phyloP scores from a whole-genome alignment of 768 basidiomycete genomes.

The Boletales sp. region DNA sequence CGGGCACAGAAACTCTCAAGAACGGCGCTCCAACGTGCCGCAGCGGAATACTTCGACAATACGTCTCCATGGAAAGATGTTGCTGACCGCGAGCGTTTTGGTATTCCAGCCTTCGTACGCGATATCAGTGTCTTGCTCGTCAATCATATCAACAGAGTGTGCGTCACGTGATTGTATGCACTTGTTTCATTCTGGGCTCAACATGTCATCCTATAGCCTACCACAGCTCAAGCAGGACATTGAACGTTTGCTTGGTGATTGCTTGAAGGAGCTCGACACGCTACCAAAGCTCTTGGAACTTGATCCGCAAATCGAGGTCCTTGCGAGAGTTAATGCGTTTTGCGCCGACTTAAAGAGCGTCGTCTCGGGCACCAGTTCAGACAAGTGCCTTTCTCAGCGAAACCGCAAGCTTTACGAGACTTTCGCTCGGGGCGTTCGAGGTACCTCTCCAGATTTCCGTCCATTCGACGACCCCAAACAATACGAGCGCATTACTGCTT shows the following conservation, averaged over 20 bases:
- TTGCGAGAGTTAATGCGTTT: conserved; percentile 42
- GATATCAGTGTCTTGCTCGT: conserved; percentile 53
- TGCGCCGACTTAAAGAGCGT: conserved; percentile 34
- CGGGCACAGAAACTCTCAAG: conserved; percentile 38
- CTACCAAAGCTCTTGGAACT: conserved; percentile 39
- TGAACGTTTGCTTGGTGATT: conserved; percentile 35
- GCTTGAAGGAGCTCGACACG: conserved; percentile 28
- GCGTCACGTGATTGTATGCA: conserved; percentile 13
- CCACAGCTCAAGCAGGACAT: conserved; percentile 43
- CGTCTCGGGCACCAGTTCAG: conserved; percentile 31
- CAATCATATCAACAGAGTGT: conserved; percentile 52
- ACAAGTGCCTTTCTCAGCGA: conserved; percentile 36
- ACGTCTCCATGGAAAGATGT: conserved; percentile 53
- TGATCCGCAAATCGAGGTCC: conserved; percentile 46
- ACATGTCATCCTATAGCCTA: conserved; percentile 34
- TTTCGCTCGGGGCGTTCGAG: conserved; percentile 34
- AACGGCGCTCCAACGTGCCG: conserved; percentile 34
- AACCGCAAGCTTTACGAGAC: conserved; percentile 31
- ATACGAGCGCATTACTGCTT: conserved; percentile 6
- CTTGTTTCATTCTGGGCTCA: conserved; percentile 1
- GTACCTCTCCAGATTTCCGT: conserved; percentile 42
- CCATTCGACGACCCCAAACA: conserved; percentile 20
- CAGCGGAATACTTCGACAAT: conserved; percentile 43
- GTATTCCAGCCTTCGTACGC: conserved; percentile 48
- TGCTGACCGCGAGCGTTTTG: conserved; percentile 47